phyloP scores from a whole-genome alignment of 257 asterid species.

The Gentiana dahurica region DNA sequence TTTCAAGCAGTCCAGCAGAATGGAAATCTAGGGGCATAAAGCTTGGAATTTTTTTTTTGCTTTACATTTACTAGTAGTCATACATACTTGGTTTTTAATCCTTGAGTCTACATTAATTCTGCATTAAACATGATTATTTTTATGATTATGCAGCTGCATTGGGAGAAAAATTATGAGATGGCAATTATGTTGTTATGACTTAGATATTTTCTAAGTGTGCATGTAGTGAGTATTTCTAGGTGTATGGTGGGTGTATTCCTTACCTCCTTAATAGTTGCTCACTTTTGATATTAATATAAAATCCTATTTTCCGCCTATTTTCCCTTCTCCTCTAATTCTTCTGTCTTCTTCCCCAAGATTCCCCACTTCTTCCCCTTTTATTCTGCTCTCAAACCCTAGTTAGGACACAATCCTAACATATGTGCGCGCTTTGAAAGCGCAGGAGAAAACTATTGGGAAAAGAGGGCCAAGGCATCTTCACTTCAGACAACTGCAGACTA shows the following conservation, averaged over 20 bases:
- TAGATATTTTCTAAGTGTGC: no score
- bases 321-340: no score
- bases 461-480: conserved; percentile 46
- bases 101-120: neutral
- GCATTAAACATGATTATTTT: neutral
- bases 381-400: no score
- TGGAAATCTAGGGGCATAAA: conserved; percentile 65
- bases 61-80: neutral
- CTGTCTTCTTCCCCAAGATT: no score
- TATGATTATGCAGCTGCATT: conserved; percentile 34
- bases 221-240: no score
- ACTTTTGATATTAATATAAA: no score
- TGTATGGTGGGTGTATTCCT: no score
- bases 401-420: neutral
- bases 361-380: no score
- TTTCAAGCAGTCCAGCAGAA: conserved; percentile 55
- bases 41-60: conserved; percentile 15
- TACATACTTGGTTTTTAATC: neutral
- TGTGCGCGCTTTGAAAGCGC: conserved; percentile 69
- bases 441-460: conserved; percentile 48
- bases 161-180: conserved; percentile 62
- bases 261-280: no score
- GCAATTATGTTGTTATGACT: conserved; percentile 15
- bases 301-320: no score
- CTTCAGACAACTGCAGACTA: conserved; percentile 36